Base-by-base conservation (phyloP, 306 rosid genomes). In the Cicer judaicum region DNA sequence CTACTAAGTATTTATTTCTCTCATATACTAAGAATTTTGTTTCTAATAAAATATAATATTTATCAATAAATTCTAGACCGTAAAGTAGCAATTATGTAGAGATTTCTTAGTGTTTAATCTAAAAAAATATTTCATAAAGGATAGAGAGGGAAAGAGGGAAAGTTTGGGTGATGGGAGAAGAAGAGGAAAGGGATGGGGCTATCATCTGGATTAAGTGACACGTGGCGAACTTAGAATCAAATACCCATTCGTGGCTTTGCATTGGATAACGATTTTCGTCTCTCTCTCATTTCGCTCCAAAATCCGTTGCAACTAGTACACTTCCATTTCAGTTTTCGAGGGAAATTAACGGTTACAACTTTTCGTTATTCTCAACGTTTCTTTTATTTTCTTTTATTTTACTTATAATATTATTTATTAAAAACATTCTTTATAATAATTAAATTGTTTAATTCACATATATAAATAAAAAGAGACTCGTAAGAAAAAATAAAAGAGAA, bases 181-280 rank as follows among this genome's bases (percentile, higher is more conserved):
- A 24, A 41, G 10, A 40, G 56, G 57, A 66, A 68, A 70, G 13
- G 43, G 79, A 73, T 72, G 81, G 79, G 81, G 79, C 81, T 74
- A 85, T 86, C 85, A 49, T 41, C 41, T 16, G 24, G 8, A 8
- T 13, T 5, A 7, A 55, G 36, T 0, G 52, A 88, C 91, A 88
- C 89, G 88, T 90, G 91, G 87, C 80, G 1, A 10, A 1, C n/a
- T 6, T 14, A 15, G 52, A 39, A 47, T 54, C 81, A 71, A 71
- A 8, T 73, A 73, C 42, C 13, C 70, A 68, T 79, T 53, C 79
- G 89, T 81, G 88, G 88, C 57, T 39, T 74, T 78, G 41, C 62
- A 65, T 52, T 75, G 42, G 92, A 83, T 90, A 82, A 88, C 72
- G 70, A 80, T 84, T 59, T 78, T 83, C 73, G 86, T 85, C 78